phyloP scores from a whole-genome alignment of 208 protist genomes.

The Trypanosoma mega region DNA sequence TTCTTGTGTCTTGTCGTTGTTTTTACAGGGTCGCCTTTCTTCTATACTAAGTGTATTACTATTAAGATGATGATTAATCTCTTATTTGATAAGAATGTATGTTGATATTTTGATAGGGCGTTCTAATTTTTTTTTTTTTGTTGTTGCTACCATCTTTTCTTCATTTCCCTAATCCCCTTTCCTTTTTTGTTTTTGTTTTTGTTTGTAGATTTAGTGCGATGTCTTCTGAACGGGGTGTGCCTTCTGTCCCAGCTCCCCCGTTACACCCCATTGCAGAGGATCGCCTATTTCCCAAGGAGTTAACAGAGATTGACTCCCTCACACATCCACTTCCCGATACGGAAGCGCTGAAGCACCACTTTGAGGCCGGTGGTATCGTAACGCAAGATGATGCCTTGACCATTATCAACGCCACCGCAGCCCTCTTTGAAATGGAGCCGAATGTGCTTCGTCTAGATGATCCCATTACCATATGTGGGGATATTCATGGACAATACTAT shows the following conservation, averaged over 20 bases:
- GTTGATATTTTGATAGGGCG: no score
- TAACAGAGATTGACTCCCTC: neutral
- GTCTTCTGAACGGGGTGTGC: conserved; percentile 6
- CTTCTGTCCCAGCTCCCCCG: conserved; percentile 15
- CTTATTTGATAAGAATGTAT: no score
- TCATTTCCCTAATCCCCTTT: neutral
- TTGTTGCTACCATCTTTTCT: neutral
- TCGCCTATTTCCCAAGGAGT: conserved; percentile 8
- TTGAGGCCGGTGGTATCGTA: conserved; percentile 30
- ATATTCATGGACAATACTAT: conserved; percentile 94
- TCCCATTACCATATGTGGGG: conserved; percentile 89
- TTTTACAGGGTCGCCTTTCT: no score
- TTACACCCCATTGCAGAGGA: conserved; percentile 8
- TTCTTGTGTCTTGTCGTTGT: no score
- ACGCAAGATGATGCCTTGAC: conserved; percentile 7
- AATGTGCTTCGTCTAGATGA: conserved; percentile 52
- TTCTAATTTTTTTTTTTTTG: conserved; percentile 7
- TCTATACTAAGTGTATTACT: no score
- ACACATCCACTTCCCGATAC: conserved; percentile 12
- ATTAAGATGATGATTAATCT: neutral
- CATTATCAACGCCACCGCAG: conserved; percentile 4
- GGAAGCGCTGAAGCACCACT: conserved; percentile 28
- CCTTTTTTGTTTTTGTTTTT: no score
- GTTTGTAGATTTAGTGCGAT: conserved; percentile 13
- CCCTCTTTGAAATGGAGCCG: conserved; percentile 45